Base-by-base conservation (phyloP, 2,329 filamentous ascomycete genomes). In the Xylariaceae sp. region DNA sequence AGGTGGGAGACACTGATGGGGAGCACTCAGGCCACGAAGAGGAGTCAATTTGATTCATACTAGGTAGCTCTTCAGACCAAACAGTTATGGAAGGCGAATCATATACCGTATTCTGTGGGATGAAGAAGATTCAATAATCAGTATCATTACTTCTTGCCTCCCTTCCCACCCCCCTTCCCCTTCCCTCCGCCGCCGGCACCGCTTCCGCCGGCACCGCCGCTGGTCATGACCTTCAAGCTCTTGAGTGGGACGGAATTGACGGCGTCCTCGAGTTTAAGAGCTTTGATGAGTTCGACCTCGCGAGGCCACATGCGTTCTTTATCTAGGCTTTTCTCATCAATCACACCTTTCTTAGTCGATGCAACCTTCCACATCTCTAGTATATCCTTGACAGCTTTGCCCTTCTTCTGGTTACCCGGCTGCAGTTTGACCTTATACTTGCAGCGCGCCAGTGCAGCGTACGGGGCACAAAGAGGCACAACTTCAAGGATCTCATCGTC, bases 381-480 rank as follows among this genome's bases (percentile, higher is more conserved):
- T 34, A 97, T 86, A 71, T 97, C 92, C 69, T 89, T 89, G 47
- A 96, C 84, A 0, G 91, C 91, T 70, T 96, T 97, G 7, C 94
- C 92, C 74, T 96, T 96, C 78, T 97, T 99, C 60, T 86, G 80
- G 0, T 84, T 73, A 0, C 94, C 94, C 0, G 94, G 94, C 72
- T 97, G 94, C 64, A 99, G 72, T 76, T 99, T 99, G 51, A 86
- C 89, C 72, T 95, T 95, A 76, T 96, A 97, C 73, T 96, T 96
- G 73, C 87, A 88, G 53, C 81, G 82, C 2, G 72, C 77, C 61
- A 87, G 72, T 1, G 85, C 84, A 29, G 71, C 74, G 77, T 84
- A 87, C 2, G 85, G 85, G 3, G 80, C 85, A 64, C 85, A 87
- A 2, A 87, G 73, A 1, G 83, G 80, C 1, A 87, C 74, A 0